Evolutionary conservation across 129 eudicot genomes (phyloP).

Genomic region (Saussurea involucrata): DNA sequence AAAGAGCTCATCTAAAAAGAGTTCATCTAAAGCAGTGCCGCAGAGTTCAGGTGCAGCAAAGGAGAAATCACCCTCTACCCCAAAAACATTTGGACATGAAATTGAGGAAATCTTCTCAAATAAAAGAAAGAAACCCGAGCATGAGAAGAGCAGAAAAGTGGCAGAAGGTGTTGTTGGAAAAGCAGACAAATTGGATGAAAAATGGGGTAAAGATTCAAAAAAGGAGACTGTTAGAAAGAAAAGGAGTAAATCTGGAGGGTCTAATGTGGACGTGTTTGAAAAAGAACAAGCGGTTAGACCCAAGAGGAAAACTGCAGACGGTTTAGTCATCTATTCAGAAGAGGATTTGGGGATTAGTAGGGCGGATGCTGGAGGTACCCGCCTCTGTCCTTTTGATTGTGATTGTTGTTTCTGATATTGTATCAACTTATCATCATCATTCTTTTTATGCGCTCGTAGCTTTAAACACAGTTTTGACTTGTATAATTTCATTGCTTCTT

Average conservation of each 20-base stretch:
- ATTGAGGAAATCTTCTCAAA: slow-evolving; percentile 79
- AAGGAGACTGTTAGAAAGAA: slow-evolving; percentile 15
- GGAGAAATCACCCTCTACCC: slow-evolving; percentile 26
- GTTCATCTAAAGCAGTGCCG: slow-evolving; percentile 19
- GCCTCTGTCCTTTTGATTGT: slow-evolving; percentile 84
- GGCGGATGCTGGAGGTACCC: slow-evolving; percentile 68
- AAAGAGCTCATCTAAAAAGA: slow-evolving; percentile 33
- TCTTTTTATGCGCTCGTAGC: not conserved
- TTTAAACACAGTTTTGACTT: not conserved
- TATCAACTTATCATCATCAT: not conserved
- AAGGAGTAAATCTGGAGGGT: slow-evolving; percentile 25
- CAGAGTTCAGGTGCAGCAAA: slow-evolving; percentile 17
- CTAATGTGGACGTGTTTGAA: slow-evolving; percentile 36
- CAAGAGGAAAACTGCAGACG: slow-evolving; percentile 73
- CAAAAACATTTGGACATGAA: slow-evolving; percentile 43
- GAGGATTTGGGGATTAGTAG: slow-evolving; percentile 78
- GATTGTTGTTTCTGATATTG: slow-evolving; percentile 59
- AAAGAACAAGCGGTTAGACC: slow-evolving; percentile 27
- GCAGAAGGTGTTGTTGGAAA: slow-evolving; percentile 6
- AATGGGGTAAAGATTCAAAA: slow-evolving; percentile 22
- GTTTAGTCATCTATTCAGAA: slow-evolving; percentile 57
- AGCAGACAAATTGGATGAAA: slow-evolving; percentile 28
- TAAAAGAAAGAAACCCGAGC: slow-evolving; percentile 59
- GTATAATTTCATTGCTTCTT: not conserved
- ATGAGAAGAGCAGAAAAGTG: slow-evolving; percentile 19